phyloP scores from a whole-genome alignment of 1,284 basidiomycete species.

The Naganishia sp. region DNA sequence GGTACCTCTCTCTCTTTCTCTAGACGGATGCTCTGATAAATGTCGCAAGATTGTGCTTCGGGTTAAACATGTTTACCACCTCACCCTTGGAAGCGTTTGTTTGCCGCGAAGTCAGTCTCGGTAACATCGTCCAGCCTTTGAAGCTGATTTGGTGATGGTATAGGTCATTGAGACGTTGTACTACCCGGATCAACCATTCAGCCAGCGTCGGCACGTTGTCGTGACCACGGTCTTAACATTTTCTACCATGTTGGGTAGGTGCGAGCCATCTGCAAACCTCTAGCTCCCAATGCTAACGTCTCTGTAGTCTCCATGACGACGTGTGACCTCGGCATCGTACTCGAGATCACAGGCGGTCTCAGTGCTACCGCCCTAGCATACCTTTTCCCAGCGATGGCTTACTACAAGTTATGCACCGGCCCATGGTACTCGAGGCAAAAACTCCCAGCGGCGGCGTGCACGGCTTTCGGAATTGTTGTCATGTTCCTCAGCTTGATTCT shows the following conservation, averaged over 20 bases:
- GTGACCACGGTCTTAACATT: conserved; percentile 85
- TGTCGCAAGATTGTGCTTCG: conserved; percentile 91
- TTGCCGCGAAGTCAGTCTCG: conserved; percentile 77
- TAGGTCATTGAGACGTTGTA: conserved; percentile 86
- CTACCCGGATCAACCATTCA: conserved; percentile 80
- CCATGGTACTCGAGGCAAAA: conserved; percentile 70
- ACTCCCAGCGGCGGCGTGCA: conserved; percentile 72
- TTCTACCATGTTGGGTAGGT: conserved; percentile 75
- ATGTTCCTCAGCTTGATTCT: conserved; percentile 74
- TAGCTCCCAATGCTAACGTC: conserved; percentile 8
- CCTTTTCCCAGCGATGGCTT: conserved; percentile 88
- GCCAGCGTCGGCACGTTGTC: conserved; percentile 78
- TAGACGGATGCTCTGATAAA: conserved; percentile 83
- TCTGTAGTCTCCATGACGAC: conserved; percentile 79
- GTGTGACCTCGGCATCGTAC: conserved; percentile 94
- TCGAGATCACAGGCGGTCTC: conserved; percentile 94
- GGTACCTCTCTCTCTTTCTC: not conserved
- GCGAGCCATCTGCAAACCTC: conserved; percentile 10
- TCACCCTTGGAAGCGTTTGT: conserved; percentile 89
- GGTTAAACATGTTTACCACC: conserved; percentile 97
- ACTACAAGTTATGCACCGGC: conserved; percentile 67
- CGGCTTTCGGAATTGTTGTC: conserved; percentile 73
- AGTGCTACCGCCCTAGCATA: conserved; percentile 92
- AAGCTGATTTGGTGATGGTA: conserved; percentile 26
- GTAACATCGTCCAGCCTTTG: not conserved